phyloP scores from a whole-genome alignment of 1,284 basidiomycete species.

The Thelephora terrestris region DNA sequence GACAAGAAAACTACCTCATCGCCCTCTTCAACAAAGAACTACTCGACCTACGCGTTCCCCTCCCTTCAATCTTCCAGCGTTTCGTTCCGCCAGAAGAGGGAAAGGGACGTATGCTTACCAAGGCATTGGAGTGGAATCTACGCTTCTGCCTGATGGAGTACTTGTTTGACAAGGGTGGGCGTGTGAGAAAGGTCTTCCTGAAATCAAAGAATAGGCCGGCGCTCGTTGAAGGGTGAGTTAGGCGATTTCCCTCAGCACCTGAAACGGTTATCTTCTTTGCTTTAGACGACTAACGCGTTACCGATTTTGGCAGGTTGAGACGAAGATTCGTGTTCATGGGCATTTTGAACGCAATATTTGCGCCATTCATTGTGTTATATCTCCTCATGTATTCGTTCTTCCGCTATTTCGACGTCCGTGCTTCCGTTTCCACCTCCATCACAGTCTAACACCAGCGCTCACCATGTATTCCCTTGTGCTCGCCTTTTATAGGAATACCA shows the following conservation, averaged over 20 bases:
- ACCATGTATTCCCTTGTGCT: not conserved
- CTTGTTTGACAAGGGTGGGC: conserved; percentile 81
- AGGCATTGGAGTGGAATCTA: conserved; percentile 93
- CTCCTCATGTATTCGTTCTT: conserved; percentile 98
- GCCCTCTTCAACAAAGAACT: conserved; percentile 96
- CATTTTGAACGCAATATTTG: conserved; percentile 87
- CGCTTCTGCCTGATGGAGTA: conserved; percentile 92
- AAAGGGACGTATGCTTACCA: conserved; percentile 72
- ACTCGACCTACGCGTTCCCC: conserved; percentile 77
- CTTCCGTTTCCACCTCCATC: not conserved
- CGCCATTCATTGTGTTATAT: conserved; percentile 96
- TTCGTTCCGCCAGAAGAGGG: conserved; percentile 44
- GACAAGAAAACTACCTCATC: conserved; percentile 97
- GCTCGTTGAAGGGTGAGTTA: conserved; percentile 74
- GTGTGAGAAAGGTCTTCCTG: conserved; percentile 84
- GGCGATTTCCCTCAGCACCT: not conserved
- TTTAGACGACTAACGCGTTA: not conserved
- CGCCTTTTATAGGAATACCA: conserved; percentile 74
- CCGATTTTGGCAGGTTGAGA: conserved; percentile 43
- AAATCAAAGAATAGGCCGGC: conserved; percentile 71
- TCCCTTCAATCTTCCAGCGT: conserved; percentile 47
- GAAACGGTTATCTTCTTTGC: too few species aligned
- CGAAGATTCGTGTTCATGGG: conserved; percentile 95
- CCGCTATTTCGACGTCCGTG: conserved; percentile 89
- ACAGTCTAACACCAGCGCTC: not conserved